phyloP scores from a whole-genome alignment of 768 basidiomycete species.

The Lentinula lateritia region DNA sequence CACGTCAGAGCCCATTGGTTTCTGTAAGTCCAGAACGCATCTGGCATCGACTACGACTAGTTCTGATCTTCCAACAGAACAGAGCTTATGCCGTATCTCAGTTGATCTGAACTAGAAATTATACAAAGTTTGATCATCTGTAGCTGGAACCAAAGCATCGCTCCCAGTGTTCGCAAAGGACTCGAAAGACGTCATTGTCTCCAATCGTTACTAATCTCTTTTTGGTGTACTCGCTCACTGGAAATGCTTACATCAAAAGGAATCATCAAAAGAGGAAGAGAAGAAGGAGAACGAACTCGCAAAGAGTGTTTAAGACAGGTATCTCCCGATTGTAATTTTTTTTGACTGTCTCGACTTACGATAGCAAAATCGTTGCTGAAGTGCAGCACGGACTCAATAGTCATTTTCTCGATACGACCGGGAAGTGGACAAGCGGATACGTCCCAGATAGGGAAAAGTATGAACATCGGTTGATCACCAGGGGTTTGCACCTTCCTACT shows the following conservation, averaged over 20 bases:
- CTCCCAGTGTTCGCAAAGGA: slow-evolving; percentile 45
- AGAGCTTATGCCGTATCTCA: slow-evolving; percentile 92
- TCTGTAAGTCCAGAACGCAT: slow-evolving; percentile 61
- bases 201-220: background rate
- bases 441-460: slow-evolving; percentile 34
- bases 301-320: slow-evolving; percentile 93
- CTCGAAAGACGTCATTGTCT: slow-evolving; percentile 37
- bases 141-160: slow-evolving; percentile 55
- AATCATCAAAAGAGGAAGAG: slow-evolving; percentile 63
- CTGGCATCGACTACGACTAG: background rate
- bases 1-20: slow-evolving; percentile 81
- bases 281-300: slow-evolving; percentile 84
- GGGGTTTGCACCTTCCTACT: background rate
- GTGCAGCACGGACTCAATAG: slow-evolving; percentile 92
- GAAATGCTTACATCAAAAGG: slow-evolving; percentile 27
- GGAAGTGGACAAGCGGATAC: slow-evolving; percentile 17
- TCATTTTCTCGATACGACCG: slow-evolving; percentile 72
- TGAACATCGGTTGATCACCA: slow-evolving; percentile 36
- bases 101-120: slow-evolving; percentile 88
- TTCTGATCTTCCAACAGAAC: slow-evolving; percentile 49
- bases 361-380: slow-evolving; percentile 84
- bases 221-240: too few relatives aligned
- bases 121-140: slow-evolving; percentile 57
- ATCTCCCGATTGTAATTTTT: background rate
- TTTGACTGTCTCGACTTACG: slow-evolving; percentile 21